Conservation (phyloP, 768 basidiomycete species). For the Pulveroboletus sp. region DNA sequence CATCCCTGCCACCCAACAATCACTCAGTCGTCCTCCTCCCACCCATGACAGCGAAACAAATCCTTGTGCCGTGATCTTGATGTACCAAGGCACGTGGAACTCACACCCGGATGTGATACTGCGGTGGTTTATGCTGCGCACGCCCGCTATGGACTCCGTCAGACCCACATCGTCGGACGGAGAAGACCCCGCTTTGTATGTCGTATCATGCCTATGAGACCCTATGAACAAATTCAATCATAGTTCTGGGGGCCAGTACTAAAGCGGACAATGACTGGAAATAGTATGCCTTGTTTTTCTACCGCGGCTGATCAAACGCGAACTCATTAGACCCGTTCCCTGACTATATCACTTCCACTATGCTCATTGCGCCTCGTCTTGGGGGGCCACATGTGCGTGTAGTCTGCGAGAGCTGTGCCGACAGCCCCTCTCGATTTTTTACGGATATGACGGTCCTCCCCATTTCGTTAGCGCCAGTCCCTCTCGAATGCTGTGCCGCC, state of each 20-base stretch:
- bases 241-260: neutral
- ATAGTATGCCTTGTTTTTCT: constrained; percentile 20
- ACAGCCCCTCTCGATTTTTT: neutral
- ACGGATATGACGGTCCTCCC: neutral
- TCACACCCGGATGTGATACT: no score
- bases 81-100: no score
- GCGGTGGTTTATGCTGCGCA: neutral
- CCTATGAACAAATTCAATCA: constrained; percentile 11
- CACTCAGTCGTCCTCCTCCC: neutral
- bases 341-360: neutral
- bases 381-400: neutral
- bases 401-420: constrained; percentile 2
- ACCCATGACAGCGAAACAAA: neutral
- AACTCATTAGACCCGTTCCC: neutral
- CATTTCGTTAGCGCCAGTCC: neutral
- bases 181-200: no score
- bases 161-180: neutral
- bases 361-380: neutral
- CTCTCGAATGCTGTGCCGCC: constrained; percentile 17
- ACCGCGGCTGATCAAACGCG: constrained; percentile 3
- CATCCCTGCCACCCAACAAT: no score
- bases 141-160: neutral
- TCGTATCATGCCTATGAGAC: neutral
- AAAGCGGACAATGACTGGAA: constrained; percentile 13
- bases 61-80: neutral